Evolutionary conservation across 2,329 filamentous ascomycete species (phyloP).

Genomic region (Sclerotinia spermophila): DNA sequence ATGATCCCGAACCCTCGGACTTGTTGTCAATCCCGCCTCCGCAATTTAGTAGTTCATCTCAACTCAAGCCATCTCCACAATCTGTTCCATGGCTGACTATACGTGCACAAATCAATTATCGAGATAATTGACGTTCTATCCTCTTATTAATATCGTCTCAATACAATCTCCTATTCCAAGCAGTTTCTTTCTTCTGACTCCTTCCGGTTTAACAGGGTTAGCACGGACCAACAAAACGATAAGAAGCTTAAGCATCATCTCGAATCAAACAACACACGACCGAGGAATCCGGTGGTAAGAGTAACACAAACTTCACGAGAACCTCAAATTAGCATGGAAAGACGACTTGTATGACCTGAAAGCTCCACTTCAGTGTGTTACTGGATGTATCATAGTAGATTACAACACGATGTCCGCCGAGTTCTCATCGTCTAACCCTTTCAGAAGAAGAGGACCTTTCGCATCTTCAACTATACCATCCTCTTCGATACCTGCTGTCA

Average conservation of each 20-base stretch:
- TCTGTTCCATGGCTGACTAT: neutral
- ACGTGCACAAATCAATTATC: neutral
- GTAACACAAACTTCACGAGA: constrained; percentile 9
- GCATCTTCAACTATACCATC: constrained; percentile 20
- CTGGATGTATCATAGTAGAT: constrained; percentile 20
- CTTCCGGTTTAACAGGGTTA: neutral
- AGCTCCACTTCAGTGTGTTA: constrained; percentile 16
- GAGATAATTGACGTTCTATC: neutral
- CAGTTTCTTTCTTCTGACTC: neutral
- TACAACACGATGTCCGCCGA: constrained; percentile 32
- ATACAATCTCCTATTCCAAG: neutral
- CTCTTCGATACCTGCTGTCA: constrained; percentile 18
- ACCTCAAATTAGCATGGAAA: constrained; percentile 10
- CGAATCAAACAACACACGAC: constrained; percentile 14
- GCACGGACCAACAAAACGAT: constrained; percentile 6
- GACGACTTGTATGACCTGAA: constrained; percentile 16
- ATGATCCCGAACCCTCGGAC: neutral
- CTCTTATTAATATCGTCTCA: too few relatives aligned
- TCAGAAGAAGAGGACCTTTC: constrained; percentile 33
- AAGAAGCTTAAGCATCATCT: neutral
- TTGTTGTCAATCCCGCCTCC: neutral
- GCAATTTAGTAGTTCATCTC: neutral
- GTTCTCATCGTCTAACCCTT: constrained; percentile 37
- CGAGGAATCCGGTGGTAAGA: constrained; percentile 16
- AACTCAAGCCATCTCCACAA: neutral